Conservation (phyloP, 2,329 filamentous ascomycete species). For the Fusarium zealandicum region DNA sequence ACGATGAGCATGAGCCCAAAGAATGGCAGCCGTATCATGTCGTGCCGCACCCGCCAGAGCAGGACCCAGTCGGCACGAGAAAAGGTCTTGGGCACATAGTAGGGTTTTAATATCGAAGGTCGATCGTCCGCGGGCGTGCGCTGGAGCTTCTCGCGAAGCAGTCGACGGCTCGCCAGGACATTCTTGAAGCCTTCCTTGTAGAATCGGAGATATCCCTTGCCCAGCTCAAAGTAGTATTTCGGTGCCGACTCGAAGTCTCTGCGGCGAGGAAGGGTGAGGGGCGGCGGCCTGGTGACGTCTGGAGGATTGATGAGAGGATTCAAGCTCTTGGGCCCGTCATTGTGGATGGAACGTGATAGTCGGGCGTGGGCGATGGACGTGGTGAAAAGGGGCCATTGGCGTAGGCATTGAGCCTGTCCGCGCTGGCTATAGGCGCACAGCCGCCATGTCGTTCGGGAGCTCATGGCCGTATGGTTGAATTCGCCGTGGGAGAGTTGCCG, state of each 20-base stretch:
- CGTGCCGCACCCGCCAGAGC: conserved; percentile 70
- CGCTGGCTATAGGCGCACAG: conserved; percentile 37
- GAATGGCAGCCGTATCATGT: conserved; percentile 77
- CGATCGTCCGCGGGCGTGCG: conserved; percentile 62
- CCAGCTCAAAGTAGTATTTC: conserved; percentile 65
- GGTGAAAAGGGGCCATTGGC: conserved; percentile 27
- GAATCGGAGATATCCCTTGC: conserved; percentile 80
- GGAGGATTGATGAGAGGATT: conserved; percentile 72
- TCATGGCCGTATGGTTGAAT: conserved; percentile 40
- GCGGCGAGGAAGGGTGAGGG: conserved; percentile 68
- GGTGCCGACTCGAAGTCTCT: conserved; percentile 45
- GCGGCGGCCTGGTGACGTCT: conserved; percentile 73
- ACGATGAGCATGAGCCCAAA: conserved; percentile 79
- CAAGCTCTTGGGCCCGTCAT: conserved; percentile 40
- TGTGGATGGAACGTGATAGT: conserved; percentile 36
- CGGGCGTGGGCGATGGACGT: conserved; percentile 4
- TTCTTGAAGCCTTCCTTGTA: conserved; percentile 86
- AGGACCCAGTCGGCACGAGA: conserved; percentile 77
- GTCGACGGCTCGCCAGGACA: conserved; percentile 71
- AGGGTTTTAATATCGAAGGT: conserved; percentile 49
- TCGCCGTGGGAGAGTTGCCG: conserved; percentile 17
- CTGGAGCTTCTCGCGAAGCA: conserved; percentile 54
- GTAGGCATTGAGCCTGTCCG: conserved; percentile 18
- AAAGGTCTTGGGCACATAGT: conserved; percentile 45
- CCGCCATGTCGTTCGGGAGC: conserved; percentile 44